Conservation (phyloP, 1,284 basidiomycete species). For the Erythrobasidium hasegawianum region DNA sequence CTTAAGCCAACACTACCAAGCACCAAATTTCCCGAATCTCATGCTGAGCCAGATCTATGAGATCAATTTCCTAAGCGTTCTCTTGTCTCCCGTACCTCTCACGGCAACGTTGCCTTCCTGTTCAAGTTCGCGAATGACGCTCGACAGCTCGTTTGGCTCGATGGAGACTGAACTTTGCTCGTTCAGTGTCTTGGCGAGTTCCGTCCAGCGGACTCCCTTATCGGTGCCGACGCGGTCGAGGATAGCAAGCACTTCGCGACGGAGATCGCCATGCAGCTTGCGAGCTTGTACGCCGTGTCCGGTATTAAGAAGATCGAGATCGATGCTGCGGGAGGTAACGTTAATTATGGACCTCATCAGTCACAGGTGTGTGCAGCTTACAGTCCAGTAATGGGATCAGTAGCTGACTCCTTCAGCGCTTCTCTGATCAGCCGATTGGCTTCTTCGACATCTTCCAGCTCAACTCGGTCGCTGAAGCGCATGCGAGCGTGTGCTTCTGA, state of each 20-base stretch:
- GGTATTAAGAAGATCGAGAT: conserved; percentile 92
- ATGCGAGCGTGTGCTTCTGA: conserved; percentile 94
- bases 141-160: conserved; percentile 34
- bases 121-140: conserved; percentile 31
- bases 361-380: conserved; percentile 24
- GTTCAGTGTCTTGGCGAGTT: conserved; percentile 67
- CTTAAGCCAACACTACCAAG: not conserved
- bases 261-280: conserved; percentile 75
- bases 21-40: not conserved
- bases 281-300: conserved; percentile 82
- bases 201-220: conserved; percentile 70
- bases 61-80: conserved; percentile 21
- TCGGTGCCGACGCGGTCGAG: conserved; percentile 58
- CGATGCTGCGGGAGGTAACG: conserved; percentile 65
- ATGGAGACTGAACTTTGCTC: conserved; percentile 69
- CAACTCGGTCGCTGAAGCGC: conserved; percentile 81
- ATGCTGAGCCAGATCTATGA: not conserved
- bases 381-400: conserved; percentile 56
- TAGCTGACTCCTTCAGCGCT: conserved; percentile 73
- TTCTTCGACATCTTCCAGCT: conserved; percentile 82
- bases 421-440: conserved; percentile 89
- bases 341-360: not conserved
- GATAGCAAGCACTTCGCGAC: conserved; percentile 64
- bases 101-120: conserved; percentile 31
- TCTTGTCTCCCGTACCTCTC: conserved; percentile 22